These are phyloP conservation scores for Globisporangium orthogonon DNA, from an alignment of 352 stramenopile genomes.

Conservation along the genomic window DNA sequence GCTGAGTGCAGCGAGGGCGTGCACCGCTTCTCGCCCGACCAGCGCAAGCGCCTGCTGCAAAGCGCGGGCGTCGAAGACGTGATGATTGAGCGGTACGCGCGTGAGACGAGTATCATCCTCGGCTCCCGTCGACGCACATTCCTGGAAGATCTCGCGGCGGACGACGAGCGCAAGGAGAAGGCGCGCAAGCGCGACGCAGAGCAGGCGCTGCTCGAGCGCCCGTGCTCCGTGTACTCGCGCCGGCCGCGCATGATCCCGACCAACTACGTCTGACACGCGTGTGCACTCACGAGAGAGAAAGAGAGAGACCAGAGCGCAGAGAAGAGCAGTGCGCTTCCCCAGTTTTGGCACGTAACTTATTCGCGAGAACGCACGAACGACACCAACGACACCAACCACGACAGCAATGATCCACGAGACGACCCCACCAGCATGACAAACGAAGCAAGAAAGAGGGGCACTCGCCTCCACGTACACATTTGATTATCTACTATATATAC, in stretches of 20 bases:
- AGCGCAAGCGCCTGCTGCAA: conserved; percentile 30
- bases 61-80: conserved; percentile 24
- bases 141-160: conserved; percentile 20
- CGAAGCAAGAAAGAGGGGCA: background rate
- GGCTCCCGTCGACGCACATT: conserved; percentile 27
- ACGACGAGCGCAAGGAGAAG: conserved; percentile 14
- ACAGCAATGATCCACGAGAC: background rate
- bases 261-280: conserved; percentile 39
- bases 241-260: conserved; percentile 59
- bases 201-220: conserved; percentile 31
- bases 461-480: background rate
- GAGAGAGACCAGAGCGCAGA: too few relatives aligned
- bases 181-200: conserved; percentile 41
- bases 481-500: background rate
- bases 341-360: conserved; percentile 14
- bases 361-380: background rate
- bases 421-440: background rate
- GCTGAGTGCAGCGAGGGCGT: conserved; percentile 37
- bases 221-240: conserved; percentile 38
- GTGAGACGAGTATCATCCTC: conserved; percentile 44
- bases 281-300: too few relatives aligned
- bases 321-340: background rate
- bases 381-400: too few relatives aligned
- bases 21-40: conserved; percentile 33
- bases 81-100: conserved; percentile 36